These are phyloP conservation scores for Penicillium nordicum DNA, from an alignment of 2,329 filamentous ascomycete genomes.

Conservation along the genomic window DNA sequence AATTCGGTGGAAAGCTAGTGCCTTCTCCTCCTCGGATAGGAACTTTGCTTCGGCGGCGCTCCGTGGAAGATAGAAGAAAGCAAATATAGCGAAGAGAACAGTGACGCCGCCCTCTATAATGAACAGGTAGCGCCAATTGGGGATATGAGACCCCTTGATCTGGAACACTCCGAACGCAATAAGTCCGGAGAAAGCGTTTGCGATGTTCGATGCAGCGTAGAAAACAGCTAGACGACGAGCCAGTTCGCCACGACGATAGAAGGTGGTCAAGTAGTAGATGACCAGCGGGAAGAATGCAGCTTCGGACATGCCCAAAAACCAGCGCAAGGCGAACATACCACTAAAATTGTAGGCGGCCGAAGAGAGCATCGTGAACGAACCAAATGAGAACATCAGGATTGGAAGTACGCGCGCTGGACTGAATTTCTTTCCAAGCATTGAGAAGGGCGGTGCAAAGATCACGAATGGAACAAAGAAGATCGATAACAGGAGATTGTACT, in stretches of 20 bases:
- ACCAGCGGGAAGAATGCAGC: conserved; percentile 68
- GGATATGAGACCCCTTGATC: conserved; percentile 48
- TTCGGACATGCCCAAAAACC: conserved; percentile 68
- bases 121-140: conserved; percentile 53
- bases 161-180: conserved; percentile 62
- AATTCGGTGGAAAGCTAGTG: conserved; percentile 68
- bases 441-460: conserved; percentile 63
- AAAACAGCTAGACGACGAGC: conserved; percentile 68
- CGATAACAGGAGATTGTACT: conserved; percentile 67
- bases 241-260: conserved; percentile 69
- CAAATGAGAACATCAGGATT: conserved; percentile 66
- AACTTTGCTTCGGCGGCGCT: conserved; percentile 64
- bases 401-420: conserved; percentile 63
- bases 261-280: conserved; percentile 62
- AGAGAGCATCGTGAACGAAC: conserved; percentile 60
- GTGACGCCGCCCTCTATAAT: conserved; percentile 59
- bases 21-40: conserved; percentile 62
- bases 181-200: conserved; percentile 62
- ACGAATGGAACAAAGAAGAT: conserved; percentile 77
- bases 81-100: conserved; percentile 60
- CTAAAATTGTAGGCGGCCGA: conserved; percentile 58
- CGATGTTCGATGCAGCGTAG: conserved; percentile 73
- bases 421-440: conserved; percentile 66
- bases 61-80: conserved; percentile 66
- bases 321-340: conserved; percentile 64